Conservation (phyloP, 129 eudicot genomes). For the Smallanthus sonchifolius region DNA sequence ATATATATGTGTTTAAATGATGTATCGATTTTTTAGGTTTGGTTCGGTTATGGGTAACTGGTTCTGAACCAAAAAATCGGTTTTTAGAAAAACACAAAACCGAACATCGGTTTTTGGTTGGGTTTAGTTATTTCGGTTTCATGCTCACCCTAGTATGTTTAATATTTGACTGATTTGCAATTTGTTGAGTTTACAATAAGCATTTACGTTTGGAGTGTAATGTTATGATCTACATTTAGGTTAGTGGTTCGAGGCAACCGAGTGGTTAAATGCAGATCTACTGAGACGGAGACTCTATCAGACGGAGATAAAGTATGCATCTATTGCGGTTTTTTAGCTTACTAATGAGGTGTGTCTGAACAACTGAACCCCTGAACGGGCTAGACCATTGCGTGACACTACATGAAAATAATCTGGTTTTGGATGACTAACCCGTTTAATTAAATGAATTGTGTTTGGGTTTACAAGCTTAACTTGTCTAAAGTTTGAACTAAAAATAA, state of each 20-base stretch:
- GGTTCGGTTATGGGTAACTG: too few species aligned
- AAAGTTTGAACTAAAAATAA: too few species aligned
- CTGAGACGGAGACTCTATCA: conserved; percentile 50
- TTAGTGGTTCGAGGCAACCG: conserved; percentile 38
- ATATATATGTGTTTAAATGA: too few species aligned
- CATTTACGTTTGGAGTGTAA: neutral
- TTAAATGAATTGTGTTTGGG: too few species aligned
- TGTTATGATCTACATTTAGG: conserved; percentile 29
- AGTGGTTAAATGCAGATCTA: conserved; percentile 49
- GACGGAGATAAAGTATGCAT: conserved; percentile 45
- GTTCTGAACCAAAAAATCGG: too few species aligned
- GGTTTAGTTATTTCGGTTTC: too few species aligned
- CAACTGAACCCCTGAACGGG: neutral
- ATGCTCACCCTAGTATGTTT: neutral
- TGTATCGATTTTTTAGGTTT: too few species aligned
- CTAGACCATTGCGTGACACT: neutral
- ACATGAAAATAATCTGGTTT: too few species aligned
- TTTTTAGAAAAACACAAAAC: too few species aligned
- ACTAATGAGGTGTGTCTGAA: neutral
- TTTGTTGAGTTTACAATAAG: neutral
- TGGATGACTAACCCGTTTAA: too few species aligned
- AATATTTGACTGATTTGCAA: neutral
- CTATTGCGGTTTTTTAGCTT: neutral
- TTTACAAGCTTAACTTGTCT: too few species aligned
- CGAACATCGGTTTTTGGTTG: too few species aligned